A percentile compares a stretch with the other conserved stretches of the same genome.
Conservation (phyloP, 192 early-diverging fungal species). For the Backusella psychrophila region DNA sequence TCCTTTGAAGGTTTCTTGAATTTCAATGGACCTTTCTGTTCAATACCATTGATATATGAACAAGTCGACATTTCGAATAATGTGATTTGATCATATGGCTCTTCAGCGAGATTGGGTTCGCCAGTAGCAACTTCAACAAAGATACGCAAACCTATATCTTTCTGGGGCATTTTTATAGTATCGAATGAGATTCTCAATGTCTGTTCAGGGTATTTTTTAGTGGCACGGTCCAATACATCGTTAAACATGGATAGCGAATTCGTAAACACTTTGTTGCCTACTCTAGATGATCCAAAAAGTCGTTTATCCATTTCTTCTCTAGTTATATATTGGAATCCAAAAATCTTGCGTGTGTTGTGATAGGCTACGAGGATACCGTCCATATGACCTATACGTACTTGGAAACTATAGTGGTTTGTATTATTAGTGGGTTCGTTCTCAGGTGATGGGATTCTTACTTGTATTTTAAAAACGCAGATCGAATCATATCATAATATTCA, state of each 20-base stretch:
- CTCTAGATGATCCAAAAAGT: slow-evolving; percentile 67
- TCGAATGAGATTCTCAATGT: slow-evolving; percentile 59
- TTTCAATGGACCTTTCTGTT: slow-evolving; percentile 34
- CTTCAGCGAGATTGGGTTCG: slow-evolving; percentile 16
- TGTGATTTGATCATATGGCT: slow-evolving; percentile 28
- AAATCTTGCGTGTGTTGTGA: slow-evolving; percentile 87
- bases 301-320: slow-evolving; percentile 79
- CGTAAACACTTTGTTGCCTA: slow-evolving; percentile 72
- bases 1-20: slow-evolving; percentile 14
- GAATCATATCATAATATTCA: slow-evolving; percentile 92
- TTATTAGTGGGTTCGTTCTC: background rate
- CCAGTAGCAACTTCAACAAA: slow-evolving; percentile 53
- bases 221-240: slow-evolving; percentile 59
- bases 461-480: slow-evolving; percentile 89
- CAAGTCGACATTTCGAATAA: slow-evolving; percentile 39
- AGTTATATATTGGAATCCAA: slow-evolving; percentile 94
- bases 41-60: slow-evolving; percentile 42
- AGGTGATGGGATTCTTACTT: slow-evolving; percentile 29
- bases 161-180: background rate
- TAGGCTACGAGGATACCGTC: slow-evolving; percentile 92
- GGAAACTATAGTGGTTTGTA: slow-evolving; percentile 60
- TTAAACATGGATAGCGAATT: slow-evolving; percentile 61
- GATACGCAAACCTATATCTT: slow-evolving; percentile 29
- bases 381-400: slow-evolving; percentile 93
- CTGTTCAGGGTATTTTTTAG: slow-evolving; percentile 55